These are phyloP conservation scores for Aquanectria penicillioides DNA, from an alignment of 2,329 filamentous ascomycete species.

Conservation along the genomic window DNA sequence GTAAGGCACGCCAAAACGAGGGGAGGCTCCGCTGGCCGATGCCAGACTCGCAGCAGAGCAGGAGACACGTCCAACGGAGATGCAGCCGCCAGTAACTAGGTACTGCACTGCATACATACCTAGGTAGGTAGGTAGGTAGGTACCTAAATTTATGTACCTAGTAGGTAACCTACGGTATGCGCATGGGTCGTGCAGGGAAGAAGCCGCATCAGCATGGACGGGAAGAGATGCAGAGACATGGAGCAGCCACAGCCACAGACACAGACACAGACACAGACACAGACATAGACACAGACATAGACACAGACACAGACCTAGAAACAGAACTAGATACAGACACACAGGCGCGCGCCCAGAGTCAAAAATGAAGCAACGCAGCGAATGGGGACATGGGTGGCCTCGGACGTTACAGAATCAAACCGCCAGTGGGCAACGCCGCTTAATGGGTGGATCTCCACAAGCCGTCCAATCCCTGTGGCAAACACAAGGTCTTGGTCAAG, in stretches of 20 bases:
- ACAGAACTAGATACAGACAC: not conserved
- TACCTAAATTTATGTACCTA: no score
- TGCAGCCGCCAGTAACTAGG: not conserved
- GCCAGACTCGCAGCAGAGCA: slow-evolving; percentile 5
- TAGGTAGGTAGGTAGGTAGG: no score
- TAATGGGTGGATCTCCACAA: not conserved
- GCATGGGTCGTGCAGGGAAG: no score
- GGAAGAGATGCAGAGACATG: not conserved
- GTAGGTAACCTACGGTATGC: no score
- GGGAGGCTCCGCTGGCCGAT: slow-evolving; percentile 8
- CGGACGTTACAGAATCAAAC: not conserved
- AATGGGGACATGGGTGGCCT: not conserved
- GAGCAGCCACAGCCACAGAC: no score
- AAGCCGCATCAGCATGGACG: no score
- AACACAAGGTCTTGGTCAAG: no score
- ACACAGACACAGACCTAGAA: no score
- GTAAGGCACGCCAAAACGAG: no score
- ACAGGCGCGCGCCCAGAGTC: not conserved
- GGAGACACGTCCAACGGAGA: not conserved
- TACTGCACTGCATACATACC: no score
- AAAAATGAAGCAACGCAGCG: not conserved
- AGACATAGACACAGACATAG: no score
- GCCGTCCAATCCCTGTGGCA: not conserved
- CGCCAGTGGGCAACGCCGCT: not conserved
- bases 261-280: no score